A percentile compares a stretch with the other conserved stretches of the same genome.
These are phyloP conservation scores for Lathyrus sativus DNA, from an alignment of 306 rosid genomes.

Conservation along the genomic window DNA sequence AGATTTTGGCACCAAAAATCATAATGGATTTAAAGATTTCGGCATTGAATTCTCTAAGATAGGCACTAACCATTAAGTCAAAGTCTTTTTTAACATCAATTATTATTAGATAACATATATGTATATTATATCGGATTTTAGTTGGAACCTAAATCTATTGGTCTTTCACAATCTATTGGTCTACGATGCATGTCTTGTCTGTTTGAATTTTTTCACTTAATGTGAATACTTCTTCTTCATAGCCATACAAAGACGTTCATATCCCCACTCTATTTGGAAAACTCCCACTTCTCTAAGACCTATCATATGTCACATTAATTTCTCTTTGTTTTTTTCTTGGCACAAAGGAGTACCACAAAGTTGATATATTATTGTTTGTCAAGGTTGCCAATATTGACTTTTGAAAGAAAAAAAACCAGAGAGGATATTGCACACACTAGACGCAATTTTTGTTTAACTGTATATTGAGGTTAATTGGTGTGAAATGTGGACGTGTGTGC, in stretches of 20 bases:
- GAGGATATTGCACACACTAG: background rate
- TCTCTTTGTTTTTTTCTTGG: background rate
- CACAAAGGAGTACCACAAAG: background rate
- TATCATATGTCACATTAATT: background rate
- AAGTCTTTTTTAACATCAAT: no score
- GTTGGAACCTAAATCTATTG: no score
- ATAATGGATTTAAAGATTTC: no score
- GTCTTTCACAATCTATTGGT: background rate
- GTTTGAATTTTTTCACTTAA: background rate
- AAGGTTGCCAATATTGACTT: background rate
- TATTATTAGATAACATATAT: no score
- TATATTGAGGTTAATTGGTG: background rate
- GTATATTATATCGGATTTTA: no score
- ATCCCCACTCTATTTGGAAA: background rate
- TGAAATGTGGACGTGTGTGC: background rate
- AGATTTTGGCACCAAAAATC: no score
- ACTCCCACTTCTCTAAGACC: background rate
- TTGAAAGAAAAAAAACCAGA: background rate
- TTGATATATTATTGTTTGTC: background rate
- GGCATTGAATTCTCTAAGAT: no score
- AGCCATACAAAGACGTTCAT: background rate
- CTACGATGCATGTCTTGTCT: background rate
- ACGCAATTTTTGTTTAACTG: background rate
- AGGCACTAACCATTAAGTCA: no score
- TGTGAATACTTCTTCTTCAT: background rate